These are phyloP conservation scores for Alternaria sp. DNA, from an alignment of 2,329 filamentous ascomycete genomes.

Conservation along the genomic window DNA sequence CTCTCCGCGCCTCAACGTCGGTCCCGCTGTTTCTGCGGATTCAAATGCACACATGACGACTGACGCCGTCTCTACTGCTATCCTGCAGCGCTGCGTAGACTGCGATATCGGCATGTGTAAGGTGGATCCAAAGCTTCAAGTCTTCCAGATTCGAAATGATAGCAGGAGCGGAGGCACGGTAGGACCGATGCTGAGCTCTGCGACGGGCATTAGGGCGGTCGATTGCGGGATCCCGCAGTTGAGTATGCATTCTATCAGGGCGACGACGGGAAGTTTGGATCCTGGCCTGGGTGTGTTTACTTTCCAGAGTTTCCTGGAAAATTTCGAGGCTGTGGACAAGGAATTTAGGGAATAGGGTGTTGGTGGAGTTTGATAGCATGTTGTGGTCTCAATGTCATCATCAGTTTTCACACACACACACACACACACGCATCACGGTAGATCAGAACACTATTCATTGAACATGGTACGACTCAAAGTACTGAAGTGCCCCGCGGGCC, in stretches of 20 bases:
- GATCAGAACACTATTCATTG: constrained; percentile 3
- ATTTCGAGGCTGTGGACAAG: constrained; percentile 82
- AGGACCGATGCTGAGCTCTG: constrained; percentile 85
- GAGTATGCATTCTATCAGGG: constrained; percentile 92
- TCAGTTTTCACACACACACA: neutral
- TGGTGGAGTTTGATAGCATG: neutral
- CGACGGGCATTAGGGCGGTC: constrained; percentile 81
- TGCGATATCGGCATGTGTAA: constrained; percentile 56
- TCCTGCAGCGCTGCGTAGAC: constrained; percentile 80
- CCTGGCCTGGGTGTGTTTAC: constrained; percentile 87
- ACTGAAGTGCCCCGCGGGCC: constrained; percentile 6
- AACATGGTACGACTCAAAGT: constrained; percentile 12
- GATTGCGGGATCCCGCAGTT: constrained; percentile 91
- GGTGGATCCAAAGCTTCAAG: constrained; percentile 71
- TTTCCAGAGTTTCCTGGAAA: constrained; percentile 88
- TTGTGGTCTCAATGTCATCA: neutral
- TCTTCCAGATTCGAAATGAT: constrained; percentile 96
- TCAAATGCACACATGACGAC: constrained; percentile 97
- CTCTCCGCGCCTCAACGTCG: constrained; percentile 86
- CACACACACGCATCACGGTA: neutral
- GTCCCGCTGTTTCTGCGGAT: constrained; percentile 80
- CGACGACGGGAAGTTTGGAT: constrained; percentile 84
- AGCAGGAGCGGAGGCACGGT: constrained; percentile 89
- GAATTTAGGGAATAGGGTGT: constrained; percentile 67
- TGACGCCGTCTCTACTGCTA: constrained; percentile 82